phyloP scores from a whole-genome alignment of 2,329 filamentous ascomycete species.

The Apiospora saccharicola region DNA sequence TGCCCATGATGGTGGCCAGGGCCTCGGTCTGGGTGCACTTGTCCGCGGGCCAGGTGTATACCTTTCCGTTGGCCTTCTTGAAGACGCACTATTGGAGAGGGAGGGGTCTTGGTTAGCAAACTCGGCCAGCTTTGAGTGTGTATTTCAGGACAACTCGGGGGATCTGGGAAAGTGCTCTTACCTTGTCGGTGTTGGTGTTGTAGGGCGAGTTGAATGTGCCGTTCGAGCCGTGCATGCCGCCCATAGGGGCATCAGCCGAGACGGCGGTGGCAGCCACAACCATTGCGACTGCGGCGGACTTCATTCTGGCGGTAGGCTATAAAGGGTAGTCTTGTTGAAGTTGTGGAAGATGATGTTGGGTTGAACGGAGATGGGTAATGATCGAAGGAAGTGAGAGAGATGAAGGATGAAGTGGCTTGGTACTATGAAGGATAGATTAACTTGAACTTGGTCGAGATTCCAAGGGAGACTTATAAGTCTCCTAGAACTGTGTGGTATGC shows the following conservation, averaged over 20 bases:
- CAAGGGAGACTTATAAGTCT: neutral
- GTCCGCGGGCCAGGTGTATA: neutral
- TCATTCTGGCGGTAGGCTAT: neutral
- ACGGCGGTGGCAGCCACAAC: neutral
- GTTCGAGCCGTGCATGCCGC: neutral
- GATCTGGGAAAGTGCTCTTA: neutral
- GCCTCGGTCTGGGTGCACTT: conserved; percentile 6
- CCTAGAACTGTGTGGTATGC: neutral
- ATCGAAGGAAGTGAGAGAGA: neutral
- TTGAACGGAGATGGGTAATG: neutral
- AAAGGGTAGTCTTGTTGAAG: neutral
- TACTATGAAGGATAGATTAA: neutral
- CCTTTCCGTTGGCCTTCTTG: neutral
- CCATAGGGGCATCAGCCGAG: neutral
- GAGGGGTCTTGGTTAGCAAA: neutral
- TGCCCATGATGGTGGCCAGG: neutral
- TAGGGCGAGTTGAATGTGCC: neutral
- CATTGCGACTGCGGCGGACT: conserved; percentile 1
- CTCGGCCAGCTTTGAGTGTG: neutral
- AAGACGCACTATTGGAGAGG: neutral
- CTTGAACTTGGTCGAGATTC: conserved; percentile 1
- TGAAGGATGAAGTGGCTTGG: neutral
- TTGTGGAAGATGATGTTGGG: neutral
- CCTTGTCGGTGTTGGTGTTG: neutral
- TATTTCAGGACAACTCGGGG: neutral